Percentiles rank a stretch among this genome's conserved stretches.
These are phyloP conservation scores for Candida tropicalis DNA, from an alignment of 1,139 yeast genomes.

Conservation along the genomic window DNA sequence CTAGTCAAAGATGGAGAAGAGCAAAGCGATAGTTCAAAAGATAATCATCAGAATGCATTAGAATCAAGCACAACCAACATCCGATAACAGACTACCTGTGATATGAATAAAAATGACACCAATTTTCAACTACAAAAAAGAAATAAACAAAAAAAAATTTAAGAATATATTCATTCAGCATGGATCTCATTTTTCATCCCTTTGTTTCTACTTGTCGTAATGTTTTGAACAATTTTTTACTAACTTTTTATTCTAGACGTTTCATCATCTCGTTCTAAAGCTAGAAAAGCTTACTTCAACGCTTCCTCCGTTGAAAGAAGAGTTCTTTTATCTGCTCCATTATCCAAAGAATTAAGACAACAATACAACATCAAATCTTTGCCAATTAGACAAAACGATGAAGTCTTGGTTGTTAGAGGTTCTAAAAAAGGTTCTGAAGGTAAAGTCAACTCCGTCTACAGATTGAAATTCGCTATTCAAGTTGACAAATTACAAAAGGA, in stretches of 20 bases:
- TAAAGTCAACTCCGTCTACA: conserved; percentile 96
- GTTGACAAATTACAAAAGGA: conserved; percentile 97
- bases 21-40: too few species aligned
- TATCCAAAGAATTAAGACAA: conserved; percentile 98
- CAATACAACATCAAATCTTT: conserved; percentile 95
- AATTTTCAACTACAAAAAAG: too few species aligned
- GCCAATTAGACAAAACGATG: conserved; percentile 99
- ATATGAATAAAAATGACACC: too few species aligned
- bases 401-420: conserved; percentile 96
- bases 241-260: conserved; percentile 65
- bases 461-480: conserved; percentile 96
- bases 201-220: too few species aligned
- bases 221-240: conserved; percentile 22
- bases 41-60: too few species aligned
- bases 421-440: conserved; percentile 99
- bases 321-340: conserved; percentile 95
- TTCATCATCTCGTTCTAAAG: conserved; percentile 98
- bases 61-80: too few species aligned
- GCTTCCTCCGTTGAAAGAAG: conserved; percentile 98
- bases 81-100: too few species aligned
- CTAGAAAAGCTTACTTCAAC: conserved; percentile 99
- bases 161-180: too few species aligned
- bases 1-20: too few species aligned
- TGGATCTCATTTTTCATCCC: too few species aligned
- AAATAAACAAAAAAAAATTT: too few species aligned